Base-by-base conservation (phyloP, 2,329 filamentous ascomycete genomes). In the Penicillium olsonii region DNA sequence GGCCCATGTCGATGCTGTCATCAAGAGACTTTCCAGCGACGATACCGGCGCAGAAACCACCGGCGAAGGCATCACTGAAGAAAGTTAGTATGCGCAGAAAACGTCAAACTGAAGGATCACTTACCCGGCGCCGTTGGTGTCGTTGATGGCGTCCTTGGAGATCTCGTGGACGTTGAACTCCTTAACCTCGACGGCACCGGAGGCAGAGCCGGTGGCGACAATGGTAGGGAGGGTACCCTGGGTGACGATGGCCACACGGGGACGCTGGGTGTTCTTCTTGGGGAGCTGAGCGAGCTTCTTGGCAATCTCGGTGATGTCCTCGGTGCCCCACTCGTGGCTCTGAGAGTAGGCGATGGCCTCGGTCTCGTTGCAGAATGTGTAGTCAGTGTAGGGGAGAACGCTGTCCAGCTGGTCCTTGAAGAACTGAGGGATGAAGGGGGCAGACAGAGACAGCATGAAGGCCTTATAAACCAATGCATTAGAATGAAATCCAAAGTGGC, bases 371-470 rank as follows among this genome's bases (percentile, higher is more conserved):
- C 92, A 92, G 71, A 99, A 88, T 54, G 97, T 80, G 75, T 92
- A 95, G 78, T 97, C 92, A 81, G 91, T 95, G 84, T 96, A 96
- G 24, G 88, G 88, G 45, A 90, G 80, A 46, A 88, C 87, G 64
- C 85, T 85, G 74, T 96, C 90, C 40, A 99, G 84, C 59, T 85
- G 88, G 42, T 96, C 92, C 81, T 96, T 96, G 87, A 97, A 99
- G 83, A 96, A 96, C 70, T 95, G 88, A 33, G 87, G 79, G 67
- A 99, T 96, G 80, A 99, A 99, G 52, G 94, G 94, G 7, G 94
- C 94, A 43, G 90, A 94, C 54, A 99, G 84, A 62, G 91, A 95
- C 63, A 99, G 85, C 64, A 92, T 84, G 73, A 97, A 95, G 55
- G 81, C 69, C 81, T 83, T 53, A 26, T 42, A 26, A 26, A 35